Conservation (phyloP, 2,329 filamentous ascomycete genomes). For the Pseudogymnoascus sp. region DNA sequence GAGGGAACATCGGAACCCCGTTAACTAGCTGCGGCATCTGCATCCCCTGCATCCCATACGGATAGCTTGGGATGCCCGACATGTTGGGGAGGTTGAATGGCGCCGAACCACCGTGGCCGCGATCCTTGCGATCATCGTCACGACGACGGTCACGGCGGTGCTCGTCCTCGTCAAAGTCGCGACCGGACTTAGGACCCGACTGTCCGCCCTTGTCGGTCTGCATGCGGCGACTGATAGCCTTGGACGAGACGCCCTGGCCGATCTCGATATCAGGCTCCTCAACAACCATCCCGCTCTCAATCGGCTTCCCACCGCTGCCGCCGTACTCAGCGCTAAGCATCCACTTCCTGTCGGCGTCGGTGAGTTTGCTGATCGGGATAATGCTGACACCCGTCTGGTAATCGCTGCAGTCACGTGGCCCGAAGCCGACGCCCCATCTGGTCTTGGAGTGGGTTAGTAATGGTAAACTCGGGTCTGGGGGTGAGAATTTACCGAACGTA, state of each 20-base stretch:
- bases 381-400: conserved; percentile 86
- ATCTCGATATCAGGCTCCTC: conserved; percentile 99
- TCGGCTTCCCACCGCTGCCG: conserved; percentile 74
- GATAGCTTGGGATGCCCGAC: conserved; percentile 16
- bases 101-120: conserved; percentile 12
- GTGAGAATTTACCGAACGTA: conserved; percentile 19
- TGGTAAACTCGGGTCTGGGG: not conserved
- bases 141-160: conserved; percentile 17
- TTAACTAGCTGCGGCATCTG: conserved; percentile 33
- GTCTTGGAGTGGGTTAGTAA: conserved; percentile 45
- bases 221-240: conserved; percentile 66
- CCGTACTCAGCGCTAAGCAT: conserved; percentile 89
- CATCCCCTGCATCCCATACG: conserved; percentile 15
- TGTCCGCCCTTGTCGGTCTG: conserved; percentile 59
- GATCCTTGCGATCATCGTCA: conserved; percentile 13
- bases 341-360: conserved; percentile 96
- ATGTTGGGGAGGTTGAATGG: conserved; percentile 17
- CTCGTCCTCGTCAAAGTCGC: conserved; percentile 26
- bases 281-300: conserved; percentile 77
- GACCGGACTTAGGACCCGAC: conserved; percentile 52
- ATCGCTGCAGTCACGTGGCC: conserved; percentile 93
- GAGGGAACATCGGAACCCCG: conserved; percentile 42
- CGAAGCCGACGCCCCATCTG: conserved; percentile 95
- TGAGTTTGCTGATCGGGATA: conserved; percentile 86
- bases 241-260: conserved; percentile 91